phyloP scores from a whole-genome alignment of 2,329 filamentous ascomycete species.

The Ophiostoma fasciatum region DNA sequence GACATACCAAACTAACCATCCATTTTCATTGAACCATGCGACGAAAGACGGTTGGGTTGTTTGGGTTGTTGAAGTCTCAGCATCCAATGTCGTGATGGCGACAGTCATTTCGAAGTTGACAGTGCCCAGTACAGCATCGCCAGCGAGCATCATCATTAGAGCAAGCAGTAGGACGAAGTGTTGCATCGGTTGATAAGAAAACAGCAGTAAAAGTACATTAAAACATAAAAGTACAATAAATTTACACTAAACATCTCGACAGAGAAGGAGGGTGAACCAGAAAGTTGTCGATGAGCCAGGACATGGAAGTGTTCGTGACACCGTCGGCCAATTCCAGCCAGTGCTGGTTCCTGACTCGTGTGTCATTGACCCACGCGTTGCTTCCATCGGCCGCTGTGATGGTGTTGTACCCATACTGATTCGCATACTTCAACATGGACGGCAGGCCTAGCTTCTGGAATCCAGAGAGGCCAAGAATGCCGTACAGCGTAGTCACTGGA shows the following conservation, averaged over 20 bases:
- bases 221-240: neutral
- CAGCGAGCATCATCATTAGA: too few relatives aligned
- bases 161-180: too few relatives aligned
- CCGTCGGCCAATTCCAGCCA: slow-evolving; percentile 20
- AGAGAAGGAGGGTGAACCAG: neutral
- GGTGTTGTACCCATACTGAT: slow-evolving; percentile 25
- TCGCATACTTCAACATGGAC: slow-evolving; percentile 22
- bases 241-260: neutral
- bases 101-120: too few relatives aligned
- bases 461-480: slow-evolving; percentile 20
- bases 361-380: slow-evolving; percentile 27
- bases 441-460: slow-evolving; percentile 1
- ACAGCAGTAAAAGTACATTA: too few relatives aligned
- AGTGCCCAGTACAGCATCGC: too few relatives aligned
- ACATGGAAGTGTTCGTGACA: slow-evolving; percentile 1
- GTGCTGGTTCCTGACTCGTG: slow-evolving; percentile 17
- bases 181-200: too few relatives aligned
- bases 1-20: too few relatives aligned
- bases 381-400: slow-evolving; percentile 22
- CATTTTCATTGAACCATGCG: too few relatives aligned
- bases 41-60: too few relatives aligned
- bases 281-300: slow-evolving; percentile 1
- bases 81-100: too few relatives aligned
- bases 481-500: slow-evolving; percentile 27
- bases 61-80: too few relatives aligned